Base-by-base conservation (phyloP, 139 green algal species). In the Coelastrella sp. region DNA sequence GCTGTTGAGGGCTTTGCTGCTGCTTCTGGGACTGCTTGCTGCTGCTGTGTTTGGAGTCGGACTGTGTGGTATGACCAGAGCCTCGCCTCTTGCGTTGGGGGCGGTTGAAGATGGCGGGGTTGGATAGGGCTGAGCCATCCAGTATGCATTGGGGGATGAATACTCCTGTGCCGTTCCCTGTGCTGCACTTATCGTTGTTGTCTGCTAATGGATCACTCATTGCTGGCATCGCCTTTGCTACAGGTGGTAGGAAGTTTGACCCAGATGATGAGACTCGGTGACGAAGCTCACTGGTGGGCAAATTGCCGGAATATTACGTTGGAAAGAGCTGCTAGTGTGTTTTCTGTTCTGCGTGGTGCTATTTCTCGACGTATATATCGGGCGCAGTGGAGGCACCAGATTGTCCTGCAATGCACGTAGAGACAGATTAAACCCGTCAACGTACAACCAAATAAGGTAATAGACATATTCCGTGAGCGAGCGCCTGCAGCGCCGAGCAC, bases 121-220 rank as follows among this genome's bases (percentile, higher is more conserved):
- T 82, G 51, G 35, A 34, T 8, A 82, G 2, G 23, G 75, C 75
- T 15, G 25, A 45, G 32, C 75, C 75, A 13, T 82, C 75, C 19
- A 82, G 53, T 19, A 82, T 82, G 35, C 75, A 82, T 32, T 60
- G 50, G 27, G 75, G 75, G 27, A 82, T 82, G 53, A 82, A 82
- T 27, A 82, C 75, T 15, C 75, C 75, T 38, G 75, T 82, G 53
- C 75, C 75, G 45, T 57, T 82, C 21, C 75, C 48, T 23, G 53
- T 71, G 35, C 11, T 25, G 62, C 32, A 21, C 27, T 71, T 41
- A 21, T 43, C 32, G 62, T 71, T 71, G 30, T 71, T 71, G 17
- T 38, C 62, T 71, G 32, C 62, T 9, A 71, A 41, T 9, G 25
- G 27, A 41, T 17, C 62, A 21, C 30, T 23, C 9, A 27, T 41